phyloP scores from a whole-genome alignment of 257 asterid genomes.

The Leptodermis oblonga region DNA sequence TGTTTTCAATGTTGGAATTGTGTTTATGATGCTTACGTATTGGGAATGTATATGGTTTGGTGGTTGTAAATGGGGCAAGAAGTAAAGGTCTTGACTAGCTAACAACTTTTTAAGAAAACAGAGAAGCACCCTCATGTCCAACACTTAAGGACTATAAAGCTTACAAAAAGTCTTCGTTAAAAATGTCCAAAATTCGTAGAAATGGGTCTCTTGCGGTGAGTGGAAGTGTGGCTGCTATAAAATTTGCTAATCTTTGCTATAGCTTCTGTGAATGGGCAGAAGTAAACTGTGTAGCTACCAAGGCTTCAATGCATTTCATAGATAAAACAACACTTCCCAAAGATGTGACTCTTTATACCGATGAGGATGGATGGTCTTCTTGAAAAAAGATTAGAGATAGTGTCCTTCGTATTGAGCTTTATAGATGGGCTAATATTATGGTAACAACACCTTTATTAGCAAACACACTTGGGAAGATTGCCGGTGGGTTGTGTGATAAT shows the following conservation, averaged over 20 bases:
- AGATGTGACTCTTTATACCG: slow-evolving; percentile 62
- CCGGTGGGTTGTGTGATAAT: slow-evolving; percentile 90
- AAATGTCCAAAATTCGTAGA: too few species aligned
- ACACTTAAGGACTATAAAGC: too few species aligned
- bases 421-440: slow-evolving; percentile 89
- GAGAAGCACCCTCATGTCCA: too few species aligned
- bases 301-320: slow-evolving; percentile 70
- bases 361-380: slow-evolving; percentile 80
- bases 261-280: slow-evolving; percentile 86
- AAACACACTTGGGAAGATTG: slow-evolving; percentile 86
- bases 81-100: too few species aligned
- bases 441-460: slow-evolving; percentile 92
- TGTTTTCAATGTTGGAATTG: too few species aligned
- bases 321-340: slow-evolving; percentile 60
- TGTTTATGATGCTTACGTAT: too few species aligned
- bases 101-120: too few species aligned
- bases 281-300: slow-evolving; percentile 80
- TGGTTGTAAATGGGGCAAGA: too few species aligned
- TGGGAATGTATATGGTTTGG: too few species aligned
- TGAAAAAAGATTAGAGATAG: slow-evolving; percentile 74
- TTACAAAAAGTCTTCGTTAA: too few species aligned
- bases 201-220: too few species aligned
- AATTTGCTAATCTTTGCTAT: slow-evolving; percentile 72
- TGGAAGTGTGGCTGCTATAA: slow-evolving; percentile 91
- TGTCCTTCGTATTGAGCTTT: slow-evolving; percentile 82